Evolutionary conservation across 345 rosid species (phyloP), one percentile per base, ranked within the genome.

Genomic region (Chamaenerion angustifolium): DNA sequence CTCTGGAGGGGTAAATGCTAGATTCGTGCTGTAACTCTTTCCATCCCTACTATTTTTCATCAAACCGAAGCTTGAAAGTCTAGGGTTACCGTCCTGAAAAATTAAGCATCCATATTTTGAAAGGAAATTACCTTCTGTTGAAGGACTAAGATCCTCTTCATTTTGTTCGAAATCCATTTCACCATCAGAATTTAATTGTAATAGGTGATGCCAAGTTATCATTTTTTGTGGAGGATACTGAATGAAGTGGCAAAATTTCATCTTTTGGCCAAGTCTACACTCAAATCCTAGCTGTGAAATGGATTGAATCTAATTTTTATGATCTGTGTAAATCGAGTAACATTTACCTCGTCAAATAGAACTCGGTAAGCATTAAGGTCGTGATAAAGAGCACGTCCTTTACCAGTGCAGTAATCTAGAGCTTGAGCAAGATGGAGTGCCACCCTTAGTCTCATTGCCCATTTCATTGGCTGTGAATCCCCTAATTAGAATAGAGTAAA

Each of bases 41-140:
- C 98, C 96, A 49, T 90, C 95, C 63, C 96, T 75, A 59, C 98
- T 86, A 60, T 92, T 86, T 57, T 86, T 92, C 96, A 92, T 92
- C 66, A 92, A 68, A 57, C 98, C 98, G 40, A 92, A 83, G 71
- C 81, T 74, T 6, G 98, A 90, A 48, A 90, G 87, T 61, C 88
- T 80, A 52, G 96, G 87, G 73, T 86, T 86, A 14, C 80, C 88
- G 67, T 90, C 94, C 98, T 90, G 71, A 56, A 58, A 35, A 54
- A 45, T 23, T 23, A 23, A 23, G 27, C 3, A 23, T 23, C 5
- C 27, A 5, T 23, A 23, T 23, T 23, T 23, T 23, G 27, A 23
- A 31, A 31, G 37, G 37, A 31, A 31, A 31, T 31, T 31, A 31
- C 37, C 2, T 23, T 23, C 2, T 23, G 27, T 23, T 23, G 5